Conservation (phyloP, 202 grass and related monocot species). For the Tripidium arundinaceum region DNA sequence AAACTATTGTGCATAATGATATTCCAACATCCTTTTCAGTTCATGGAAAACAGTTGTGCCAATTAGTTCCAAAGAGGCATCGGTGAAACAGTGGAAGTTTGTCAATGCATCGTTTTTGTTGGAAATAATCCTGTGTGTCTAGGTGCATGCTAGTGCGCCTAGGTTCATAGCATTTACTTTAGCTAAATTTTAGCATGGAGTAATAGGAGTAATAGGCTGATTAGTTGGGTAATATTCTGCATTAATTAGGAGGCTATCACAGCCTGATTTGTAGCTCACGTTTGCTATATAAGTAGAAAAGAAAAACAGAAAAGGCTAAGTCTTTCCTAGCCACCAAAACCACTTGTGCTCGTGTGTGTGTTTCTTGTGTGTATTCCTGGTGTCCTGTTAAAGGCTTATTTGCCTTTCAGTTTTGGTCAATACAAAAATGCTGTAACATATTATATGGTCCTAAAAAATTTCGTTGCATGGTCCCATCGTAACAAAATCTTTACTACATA, state of each 20-base stretch:
- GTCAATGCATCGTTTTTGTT: too few relatives aligned
- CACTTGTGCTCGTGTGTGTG: neutral
- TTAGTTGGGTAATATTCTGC: neutral
- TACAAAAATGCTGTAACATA: neutral
- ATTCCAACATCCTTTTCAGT: neutral
- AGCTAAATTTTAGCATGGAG: neutral
- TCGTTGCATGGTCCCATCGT: too few relatives aligned
- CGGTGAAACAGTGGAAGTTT: too few relatives aligned
- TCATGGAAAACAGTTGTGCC: too few relatives aligned
- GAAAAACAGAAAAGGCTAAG: neutral
- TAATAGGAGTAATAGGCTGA: neutral
- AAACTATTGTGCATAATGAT: neutral
- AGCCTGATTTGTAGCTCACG: neutral
- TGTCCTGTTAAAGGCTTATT: too few relatives aligned
- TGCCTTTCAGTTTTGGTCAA: too few relatives aligned
- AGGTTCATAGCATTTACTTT: neutral
- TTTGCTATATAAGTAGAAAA: neutral
- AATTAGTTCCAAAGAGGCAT: too few relatives aligned
- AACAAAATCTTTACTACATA: neutral
- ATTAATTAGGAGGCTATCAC: neutral
- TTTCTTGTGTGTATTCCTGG: too few relatives aligned
- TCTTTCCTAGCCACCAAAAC: neutral
- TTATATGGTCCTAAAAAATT: neutral
- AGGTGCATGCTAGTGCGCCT: neutral
- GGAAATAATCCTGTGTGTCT: neutral